Percentiles rank a stretch among this genome's conserved stretches.
phyloP scores from a whole-genome alignment of 352 stramenopile genomes.

The Discostella stelligera region DNA sequence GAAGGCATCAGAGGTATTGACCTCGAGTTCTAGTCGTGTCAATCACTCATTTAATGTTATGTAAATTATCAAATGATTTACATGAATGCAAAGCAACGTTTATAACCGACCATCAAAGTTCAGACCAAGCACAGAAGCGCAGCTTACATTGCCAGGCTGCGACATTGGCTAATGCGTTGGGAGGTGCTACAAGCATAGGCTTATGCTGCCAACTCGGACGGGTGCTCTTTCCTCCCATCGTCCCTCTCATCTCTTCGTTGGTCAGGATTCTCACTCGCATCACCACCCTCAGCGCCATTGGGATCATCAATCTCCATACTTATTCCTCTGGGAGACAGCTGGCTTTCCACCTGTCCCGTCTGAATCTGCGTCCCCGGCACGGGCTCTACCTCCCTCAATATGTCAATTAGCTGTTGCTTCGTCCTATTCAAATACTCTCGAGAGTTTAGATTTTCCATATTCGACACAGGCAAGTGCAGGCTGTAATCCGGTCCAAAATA shows the following conservation, averaged over 20 bases:
- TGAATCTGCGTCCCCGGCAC: slow-evolving; percentile 81
- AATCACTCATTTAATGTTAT: too few species aligned
- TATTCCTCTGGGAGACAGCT: slow-evolving; percentile 59
- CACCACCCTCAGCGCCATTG: slow-evolving; percentile 31
- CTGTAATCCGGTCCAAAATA: slow-evolving; percentile 98
- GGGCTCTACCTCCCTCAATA: slow-evolving; percentile 76
- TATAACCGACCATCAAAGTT: too few species aligned
- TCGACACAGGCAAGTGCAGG: slow-evolving; percentile 95
- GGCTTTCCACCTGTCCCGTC: slow-evolving; percentile 78
- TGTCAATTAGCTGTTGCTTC: slow-evolving; percentile 76
- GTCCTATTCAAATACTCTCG: slow-evolving; percentile 83
- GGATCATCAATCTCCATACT: slow-evolving; percentile 65
- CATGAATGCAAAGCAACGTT: too few species aligned
- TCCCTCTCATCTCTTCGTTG: slow-evolving; percentile 45
- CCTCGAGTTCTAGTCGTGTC: slow-evolving; percentile 12
- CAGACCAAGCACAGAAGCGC: too few species aligned
- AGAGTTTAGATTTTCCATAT: slow-evolving; percentile 99
- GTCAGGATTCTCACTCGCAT: slow-evolving; percentile 47
- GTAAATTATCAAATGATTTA: too few species aligned
- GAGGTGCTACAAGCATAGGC: too few species aligned
- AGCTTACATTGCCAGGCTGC: too few species aligned
- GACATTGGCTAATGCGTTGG: too few species aligned
- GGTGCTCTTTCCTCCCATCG: slow-evolving; percentile 61
- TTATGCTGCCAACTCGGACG: slow-evolving; percentile 62
- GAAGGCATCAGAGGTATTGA: slow-evolving; percentile 76